Conservation (phyloP, 305 asterid species). For the Solanum aculeatissimum region DNA sequence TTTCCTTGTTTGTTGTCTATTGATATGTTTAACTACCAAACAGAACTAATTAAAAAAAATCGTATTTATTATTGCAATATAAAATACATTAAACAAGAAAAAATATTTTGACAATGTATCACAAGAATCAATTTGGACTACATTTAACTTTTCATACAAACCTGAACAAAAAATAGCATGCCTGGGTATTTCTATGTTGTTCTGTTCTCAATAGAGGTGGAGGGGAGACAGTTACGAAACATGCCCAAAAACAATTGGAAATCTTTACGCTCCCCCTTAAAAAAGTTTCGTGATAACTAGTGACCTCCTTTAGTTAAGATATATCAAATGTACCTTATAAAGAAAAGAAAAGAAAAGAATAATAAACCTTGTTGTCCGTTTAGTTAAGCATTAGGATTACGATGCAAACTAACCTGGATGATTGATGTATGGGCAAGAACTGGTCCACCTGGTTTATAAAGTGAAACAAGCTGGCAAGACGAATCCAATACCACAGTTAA, state of each 20-base stretch:
- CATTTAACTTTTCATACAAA: neutral
- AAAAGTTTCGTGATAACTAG: neutral
- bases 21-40: neutral
- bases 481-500: constrained; percentile 71
- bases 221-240: neutral
- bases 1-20: neutral
- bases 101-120: neutral
- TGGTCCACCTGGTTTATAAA: constrained; percentile 80
- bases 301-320: neutral
- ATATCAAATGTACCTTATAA: neutral
- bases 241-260: neutral
- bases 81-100: neutral
- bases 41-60: neutral
- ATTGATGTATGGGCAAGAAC: constrained; percentile 50
- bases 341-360: neutral
- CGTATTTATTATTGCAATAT: neutral
- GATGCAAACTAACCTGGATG: constrained; percentile 46
- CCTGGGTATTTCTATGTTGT: neutral
- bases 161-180: neutral
- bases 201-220: neutral
- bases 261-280: neutral
- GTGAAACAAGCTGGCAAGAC: constrained; percentile 58
- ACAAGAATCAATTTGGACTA: neutral
- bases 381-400: neutral
- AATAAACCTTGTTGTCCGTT: neutral